These are phyloP conservation scores for Carex parvula DNA, from an alignment of 176 grass and related monocot genomes.

Conservation along the genomic window DNA sequence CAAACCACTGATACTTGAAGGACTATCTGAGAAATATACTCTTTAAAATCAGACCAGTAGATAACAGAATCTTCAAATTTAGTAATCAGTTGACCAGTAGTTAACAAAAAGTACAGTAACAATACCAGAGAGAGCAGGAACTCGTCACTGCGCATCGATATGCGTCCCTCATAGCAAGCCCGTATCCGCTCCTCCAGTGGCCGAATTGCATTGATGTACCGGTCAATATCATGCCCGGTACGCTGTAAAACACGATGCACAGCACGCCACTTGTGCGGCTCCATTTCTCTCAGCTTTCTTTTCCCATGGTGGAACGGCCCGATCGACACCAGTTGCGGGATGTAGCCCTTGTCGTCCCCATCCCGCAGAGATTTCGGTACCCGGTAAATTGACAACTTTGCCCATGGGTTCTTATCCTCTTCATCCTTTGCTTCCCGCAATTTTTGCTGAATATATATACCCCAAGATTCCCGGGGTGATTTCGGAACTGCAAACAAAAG, in stretches of 20 bases:
- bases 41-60: too few relatives aligned
- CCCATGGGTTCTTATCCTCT: constrained; percentile 54
- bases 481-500: too few relatives aligned
- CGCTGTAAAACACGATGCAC: constrained; percentile 66
- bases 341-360: constrained; percentile 72
- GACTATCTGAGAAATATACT: neutral
- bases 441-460: constrained; percentile 55
- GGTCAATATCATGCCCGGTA: constrained; percentile 48
- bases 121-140: constrained; percentile 33
- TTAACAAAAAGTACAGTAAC: neutral
- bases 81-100: too few relatives aligned
- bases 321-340: constrained; percentile 73
- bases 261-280: constrained; percentile 87
- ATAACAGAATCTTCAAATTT: too few relatives aligned
- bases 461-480: constrained; percentile 43
- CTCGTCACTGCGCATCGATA: constrained; percentile 44
- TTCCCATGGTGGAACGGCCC: constrained; percentile 69
- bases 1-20: neutral
- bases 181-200: constrained; percentile 53
- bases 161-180: constrained; percentile 62
- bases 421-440: constrained; percentile 51
- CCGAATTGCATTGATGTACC: constrained; percentile 43
- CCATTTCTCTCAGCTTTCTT: constrained; percentile 70
- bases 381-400: constrained; percentile 75
- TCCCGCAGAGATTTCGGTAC: constrained; percentile 74